Base-by-base conservation (phyloP, 2,329 filamentous ascomycete species). In the Emydomyces testavorans region DNA sequence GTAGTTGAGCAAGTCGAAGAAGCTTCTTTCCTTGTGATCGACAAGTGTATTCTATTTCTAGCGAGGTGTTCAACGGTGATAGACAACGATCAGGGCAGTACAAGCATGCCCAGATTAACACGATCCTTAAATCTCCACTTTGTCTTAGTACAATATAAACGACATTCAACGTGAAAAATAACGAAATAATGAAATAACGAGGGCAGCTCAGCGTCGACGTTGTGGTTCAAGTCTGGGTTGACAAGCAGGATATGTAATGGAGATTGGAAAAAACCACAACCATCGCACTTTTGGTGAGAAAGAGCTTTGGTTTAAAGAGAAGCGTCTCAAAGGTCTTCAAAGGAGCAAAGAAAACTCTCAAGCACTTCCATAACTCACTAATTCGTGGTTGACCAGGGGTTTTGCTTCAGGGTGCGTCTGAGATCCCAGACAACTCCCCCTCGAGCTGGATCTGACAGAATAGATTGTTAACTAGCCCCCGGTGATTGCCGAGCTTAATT, bases 81-180 rank as follows among this genome's bases (percentile, higher is more conserved):
- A 24, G 26, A 15, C n/a, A n/a, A n/a, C 26, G 34, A 46, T 31
- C 16, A 21, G 10, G 21, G 32, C n/a, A 28, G 28, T 24, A 38
- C 32, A 16, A 46, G 35, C 44, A 46, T 39, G 44, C 44, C 35
- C 5, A 23, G 44, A 21, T 23, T 23, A 39, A 35, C 35, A 36
- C 42, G 39, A 26, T 39, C 44, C 44, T 46, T 46, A 46, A n/a
- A 46, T 46, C 39, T 46, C 44, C 44, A 26, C 35, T 8, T 18
- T 46, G 44, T 46, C 35, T 46, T 46, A 46, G 44, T 39, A 46
- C 18, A 31, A 46, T 23, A 23, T n/a, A n/a, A n/a, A n/a, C n/a
- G n/a, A 46, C 16, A 18, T 39, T 8, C 32, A 36, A 16, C 11
- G 16, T 4, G 13, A 23, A 39, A 39, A 13, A 39, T 8, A 24